These are phyloP conservation scores for Schizochytrium sp. DNA, from an alignment of 108 stramenopile genomes.

Conservation along the genomic window DNA sequence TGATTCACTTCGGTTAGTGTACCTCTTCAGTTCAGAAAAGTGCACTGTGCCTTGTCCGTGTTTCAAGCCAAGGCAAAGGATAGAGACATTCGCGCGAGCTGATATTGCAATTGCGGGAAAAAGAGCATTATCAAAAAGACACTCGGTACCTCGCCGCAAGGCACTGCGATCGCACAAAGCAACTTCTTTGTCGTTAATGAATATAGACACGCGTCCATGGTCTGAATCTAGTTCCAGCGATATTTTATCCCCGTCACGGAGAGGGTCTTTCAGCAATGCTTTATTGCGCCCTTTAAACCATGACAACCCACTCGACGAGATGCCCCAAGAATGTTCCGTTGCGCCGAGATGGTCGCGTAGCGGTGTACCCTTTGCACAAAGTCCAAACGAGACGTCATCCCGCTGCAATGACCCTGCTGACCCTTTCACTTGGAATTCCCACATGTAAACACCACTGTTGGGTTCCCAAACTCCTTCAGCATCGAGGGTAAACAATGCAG, in stretches of 20 bases:
- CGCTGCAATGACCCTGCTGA: neutral
- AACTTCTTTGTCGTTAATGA: neutral
- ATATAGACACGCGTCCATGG: neutral
- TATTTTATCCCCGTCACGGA: neutral
- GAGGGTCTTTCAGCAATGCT: neutral
- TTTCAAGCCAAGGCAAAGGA: too few species aligned
- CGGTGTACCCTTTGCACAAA: neutral
- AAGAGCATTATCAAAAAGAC: neutral
- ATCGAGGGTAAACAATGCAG: neutral
- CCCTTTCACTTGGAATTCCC: conserved; percentile 17
- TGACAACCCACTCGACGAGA: neutral
- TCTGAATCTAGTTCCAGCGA: conserved; percentile 15
- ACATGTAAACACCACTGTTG: neutral
- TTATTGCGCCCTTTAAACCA: conserved; percentile 29
- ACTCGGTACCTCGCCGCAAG: neutral
- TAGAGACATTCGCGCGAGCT: neutral
- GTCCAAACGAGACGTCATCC: neutral
- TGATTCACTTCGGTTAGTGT: too few species aligned
- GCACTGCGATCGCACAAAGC: neutral
- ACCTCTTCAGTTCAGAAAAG: neutral
- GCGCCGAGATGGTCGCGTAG: conserved; percentile 13
- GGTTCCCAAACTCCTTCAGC: neutral
- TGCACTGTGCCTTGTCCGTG: too few species aligned
- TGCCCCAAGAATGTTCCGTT: neutral
- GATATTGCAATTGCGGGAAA: neutral